A percentile compares a stretch with the other conserved stretches of the same genome.
phyloP scores from a whole-genome alignment of 768 basidiomycete genomes.

The Termitomyces sp. region DNA sequence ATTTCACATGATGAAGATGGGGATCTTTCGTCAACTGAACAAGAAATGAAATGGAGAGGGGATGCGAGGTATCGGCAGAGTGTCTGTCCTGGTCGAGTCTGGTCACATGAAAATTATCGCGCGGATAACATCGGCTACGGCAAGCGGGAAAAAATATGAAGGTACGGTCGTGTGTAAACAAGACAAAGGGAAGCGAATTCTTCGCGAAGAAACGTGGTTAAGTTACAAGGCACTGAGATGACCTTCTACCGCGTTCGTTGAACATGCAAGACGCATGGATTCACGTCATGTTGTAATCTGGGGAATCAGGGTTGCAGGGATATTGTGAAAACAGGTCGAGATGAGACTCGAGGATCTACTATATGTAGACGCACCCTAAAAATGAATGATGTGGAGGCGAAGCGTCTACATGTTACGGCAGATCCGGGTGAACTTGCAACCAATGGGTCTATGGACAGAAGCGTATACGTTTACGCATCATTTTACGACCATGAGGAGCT shows the following conservation, averaged over 20 bases:
- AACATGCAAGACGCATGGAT: not conserved
- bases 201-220: not conserved
- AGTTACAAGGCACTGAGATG: not conserved
- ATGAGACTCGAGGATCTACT: not conserved
- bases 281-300: constrained; percentile 2
- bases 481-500: not conserved
- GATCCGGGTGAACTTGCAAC: not conserved
- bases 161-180: not conserved
- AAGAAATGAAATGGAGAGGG: not conserved
- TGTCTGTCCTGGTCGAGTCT: no score
- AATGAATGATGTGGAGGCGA: not conserved
- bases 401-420: not conserved
- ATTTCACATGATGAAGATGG: not conserved
- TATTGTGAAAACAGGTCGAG: not conserved
- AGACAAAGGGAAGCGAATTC: not conserved
- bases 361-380: not conserved
- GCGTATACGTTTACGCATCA: not conserved
- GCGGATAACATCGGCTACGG: not conserved
- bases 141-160: not conserved
- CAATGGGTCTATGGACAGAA: not conserved
- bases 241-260: constrained; percentile 1
- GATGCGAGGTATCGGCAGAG: not conserved
- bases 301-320: constrained; percentile 8
- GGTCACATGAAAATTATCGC: not conserved
- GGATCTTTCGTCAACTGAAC: not conserved